These are phyloP conservation scores for Thielaviopsis populi DNA, from an alignment of 2,329 filamentous ascomycete species.

Conservation along the genomic window DNA sequence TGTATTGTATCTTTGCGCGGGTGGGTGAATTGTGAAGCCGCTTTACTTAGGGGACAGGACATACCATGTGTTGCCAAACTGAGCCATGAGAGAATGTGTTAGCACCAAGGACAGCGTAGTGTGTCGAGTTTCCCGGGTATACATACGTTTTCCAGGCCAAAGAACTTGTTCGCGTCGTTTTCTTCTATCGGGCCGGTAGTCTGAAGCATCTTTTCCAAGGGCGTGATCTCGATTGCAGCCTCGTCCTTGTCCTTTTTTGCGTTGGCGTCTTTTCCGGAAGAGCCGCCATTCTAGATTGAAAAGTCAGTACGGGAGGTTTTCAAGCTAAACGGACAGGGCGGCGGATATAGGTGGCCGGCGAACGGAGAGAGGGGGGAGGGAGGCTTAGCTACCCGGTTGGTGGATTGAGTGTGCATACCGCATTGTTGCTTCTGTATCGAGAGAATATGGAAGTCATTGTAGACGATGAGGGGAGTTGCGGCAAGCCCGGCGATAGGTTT, in stretches of 20 bases:
- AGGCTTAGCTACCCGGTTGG: not conserved
- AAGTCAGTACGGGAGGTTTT: conserved; percentile 11
- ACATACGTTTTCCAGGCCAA: conserved; percentile 92
- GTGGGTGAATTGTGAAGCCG: too few relatives aligned
- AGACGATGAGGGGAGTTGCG: not conserved
- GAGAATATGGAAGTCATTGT: conserved; percentile 13
- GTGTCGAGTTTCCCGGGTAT: not conserved
- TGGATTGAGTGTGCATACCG: conserved; percentile 4
- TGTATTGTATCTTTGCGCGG: too few relatives aligned
- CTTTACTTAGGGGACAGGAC: conserved; percentile 22
- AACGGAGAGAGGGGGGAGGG: not conserved
- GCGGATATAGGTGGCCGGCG: not conserved
- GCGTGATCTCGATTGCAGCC: conserved; percentile 42
- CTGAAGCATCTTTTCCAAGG: conserved; percentile 59
- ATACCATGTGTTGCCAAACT: conserved; percentile 98
- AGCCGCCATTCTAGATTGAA: conserved; percentile 21
- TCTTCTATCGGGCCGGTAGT: conserved; percentile 65
- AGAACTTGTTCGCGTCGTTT: conserved; percentile 96
- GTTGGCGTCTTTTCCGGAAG: conserved; percentile 30
- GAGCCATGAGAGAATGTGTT: conserved; percentile 21
- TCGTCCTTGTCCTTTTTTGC: conserved; percentile 41
- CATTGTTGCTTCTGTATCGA: conserved; percentile 12
- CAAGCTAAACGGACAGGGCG: not conserved
- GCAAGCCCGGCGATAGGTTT: not conserved
- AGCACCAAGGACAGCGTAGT: conserved; percentile 22